Percentiles rank a stretch among this genome's conserved stretches.
Conservation (phyloP, 257 asterid genomes). For the Rauvolfia tetraphylla region DNA sequence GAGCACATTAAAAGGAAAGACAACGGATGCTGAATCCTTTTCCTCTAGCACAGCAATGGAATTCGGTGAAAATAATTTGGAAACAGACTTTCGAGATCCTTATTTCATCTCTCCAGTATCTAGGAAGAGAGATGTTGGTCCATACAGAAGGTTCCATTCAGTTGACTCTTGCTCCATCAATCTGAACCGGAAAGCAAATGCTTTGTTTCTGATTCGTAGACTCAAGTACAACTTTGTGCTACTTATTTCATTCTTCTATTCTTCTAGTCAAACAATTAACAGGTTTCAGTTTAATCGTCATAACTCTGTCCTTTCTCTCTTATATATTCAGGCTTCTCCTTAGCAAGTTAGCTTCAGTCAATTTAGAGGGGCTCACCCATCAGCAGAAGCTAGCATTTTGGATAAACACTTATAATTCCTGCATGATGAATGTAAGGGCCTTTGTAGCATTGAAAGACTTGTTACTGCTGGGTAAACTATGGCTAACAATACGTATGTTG, state of each 20-base stretch:
- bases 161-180: conserved; percentile 54
- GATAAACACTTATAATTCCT: conserved; percentile 86
- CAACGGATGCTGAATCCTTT: conserved; percentile 45
- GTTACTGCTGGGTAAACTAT: neutral
- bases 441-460: neutral
- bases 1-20: conserved; percentile 58
- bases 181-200: conserved; percentile 46
- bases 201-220: conserved; percentile 51
- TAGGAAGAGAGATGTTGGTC: conserved; percentile 48
- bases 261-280: neutral
- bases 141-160: conserved; percentile 36
- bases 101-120: conserved; percentile 31
- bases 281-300: neutral
- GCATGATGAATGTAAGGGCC: conserved; percentile 86
- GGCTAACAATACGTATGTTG: neutral
- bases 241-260: neutral
- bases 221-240: conserved; percentile 40
- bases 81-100: conserved; percentile 49
- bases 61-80: conserved; percentile 22
- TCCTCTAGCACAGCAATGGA: conserved; percentile 31
- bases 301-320: neutral
- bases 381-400: conserved; percentile 92
- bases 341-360: conserved; percentile 56
- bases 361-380: conserved; percentile 64
- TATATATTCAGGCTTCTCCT: conserved; percentile 49